Evolutionary conservation across 2,329 filamentous ascomycete genomes (phyloP).

Genomic region (Diaporthe citriasiana): DNA sequence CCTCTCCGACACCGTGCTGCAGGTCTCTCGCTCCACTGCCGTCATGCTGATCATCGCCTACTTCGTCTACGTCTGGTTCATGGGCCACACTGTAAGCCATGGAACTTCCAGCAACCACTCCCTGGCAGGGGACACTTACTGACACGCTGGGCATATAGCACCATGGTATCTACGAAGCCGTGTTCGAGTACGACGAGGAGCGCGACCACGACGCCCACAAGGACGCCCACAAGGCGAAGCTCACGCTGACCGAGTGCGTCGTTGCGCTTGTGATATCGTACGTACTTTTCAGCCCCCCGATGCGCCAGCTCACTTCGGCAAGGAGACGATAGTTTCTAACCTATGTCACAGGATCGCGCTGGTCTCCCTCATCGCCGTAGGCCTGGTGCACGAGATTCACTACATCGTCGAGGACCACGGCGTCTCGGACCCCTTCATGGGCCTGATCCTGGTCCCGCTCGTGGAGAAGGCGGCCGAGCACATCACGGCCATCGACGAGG

Average conservation of each 20-base stretch:
- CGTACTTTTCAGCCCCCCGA: not conserved
- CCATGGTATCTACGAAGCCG: conserved; percentile 71
- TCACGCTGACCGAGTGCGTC: conserved; percentile 72
- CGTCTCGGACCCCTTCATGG: conserved; percentile 55
- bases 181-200: conserved; percentile 67
- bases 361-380: conserved; percentile 60
- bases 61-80: conserved; percentile 68
- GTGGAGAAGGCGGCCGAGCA: conserved; percentile 92
- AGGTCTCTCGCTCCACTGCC: conserved; percentile 70
- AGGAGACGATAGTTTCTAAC: not conserved
- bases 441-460: conserved; percentile 83
- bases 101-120: too few relatives aligned
- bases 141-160: conserved; percentile 51
- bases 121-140: not conserved
- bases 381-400: conserved; percentile 72
- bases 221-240: conserved; percentile 65
- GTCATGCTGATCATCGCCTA: conserved; percentile 72
- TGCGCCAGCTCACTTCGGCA: too few relatives aligned
- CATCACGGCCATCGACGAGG: conserved; percentile 86
- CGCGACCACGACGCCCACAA: conserved; percentile 60
- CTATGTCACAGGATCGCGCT: conserved; percentile 8
- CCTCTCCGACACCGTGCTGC: conserved; percentile 60
- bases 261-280: conserved; percentile 65
- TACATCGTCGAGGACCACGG: conserved; percentile 49
- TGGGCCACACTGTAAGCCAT: conserved; percentile 60